A percentile compares a stretch with the other conserved stretches of the same genome.
Conservation (phyloP, 148 eudicot species). For the Rhododendron simsii region DNA sequence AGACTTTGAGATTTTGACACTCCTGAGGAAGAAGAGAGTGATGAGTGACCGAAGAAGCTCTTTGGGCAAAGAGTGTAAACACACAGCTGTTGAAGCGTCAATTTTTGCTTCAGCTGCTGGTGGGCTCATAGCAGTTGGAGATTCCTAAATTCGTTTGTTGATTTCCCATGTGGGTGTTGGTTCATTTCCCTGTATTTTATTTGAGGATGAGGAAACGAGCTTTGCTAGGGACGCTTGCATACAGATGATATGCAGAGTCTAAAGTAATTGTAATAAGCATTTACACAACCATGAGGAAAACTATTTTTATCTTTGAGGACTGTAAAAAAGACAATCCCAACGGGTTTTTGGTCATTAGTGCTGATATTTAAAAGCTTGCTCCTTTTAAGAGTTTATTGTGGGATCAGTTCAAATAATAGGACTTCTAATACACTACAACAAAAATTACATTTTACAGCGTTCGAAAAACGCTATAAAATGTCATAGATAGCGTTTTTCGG, state of each 20-base stretch:
- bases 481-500: too few species aligned
- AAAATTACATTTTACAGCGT: too few species aligned
- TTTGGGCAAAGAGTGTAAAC: neutral
- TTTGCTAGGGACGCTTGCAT: neutral
- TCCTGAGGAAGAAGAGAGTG: conserved; percentile 2
- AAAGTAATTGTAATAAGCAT: too few species aligned
- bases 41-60: neutral
- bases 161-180: neutral
- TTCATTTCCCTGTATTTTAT: neutral
- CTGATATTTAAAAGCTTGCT: too few species aligned
- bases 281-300: neutral
- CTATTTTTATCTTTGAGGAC: neutral
- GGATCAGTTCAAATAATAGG: too few species aligned
- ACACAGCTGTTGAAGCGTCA: neutral
- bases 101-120: neutral
- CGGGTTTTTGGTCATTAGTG: neutral
- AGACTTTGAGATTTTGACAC: neutral
- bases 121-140: conserved; percentile 6
- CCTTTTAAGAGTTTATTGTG: too few species aligned
- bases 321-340: neutral
- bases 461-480: too few species aligned
- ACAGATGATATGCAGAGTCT: too few species aligned
- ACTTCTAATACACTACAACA: too few species aligned
- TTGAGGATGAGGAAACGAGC: neutral
- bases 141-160: neutral